phyloP scores from a whole-genome alignment of 352 stramenopile species.

The Phytophthora sansomeana region DNA sequence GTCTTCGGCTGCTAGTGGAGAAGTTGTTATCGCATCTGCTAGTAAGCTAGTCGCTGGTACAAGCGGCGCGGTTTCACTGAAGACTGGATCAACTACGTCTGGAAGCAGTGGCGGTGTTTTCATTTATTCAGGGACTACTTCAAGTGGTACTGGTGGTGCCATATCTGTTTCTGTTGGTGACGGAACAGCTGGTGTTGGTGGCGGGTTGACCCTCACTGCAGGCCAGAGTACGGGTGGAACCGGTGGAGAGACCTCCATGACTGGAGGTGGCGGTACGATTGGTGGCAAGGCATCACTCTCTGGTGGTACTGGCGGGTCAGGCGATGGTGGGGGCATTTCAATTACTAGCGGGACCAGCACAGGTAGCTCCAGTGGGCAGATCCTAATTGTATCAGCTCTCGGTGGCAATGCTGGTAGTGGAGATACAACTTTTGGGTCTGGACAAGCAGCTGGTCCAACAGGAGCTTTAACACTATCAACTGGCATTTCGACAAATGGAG shows the following conservation, averaged over 20 bases:
- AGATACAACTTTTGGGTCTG: constrained; percentile 32
- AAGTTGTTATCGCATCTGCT: constrained; percentile 42
- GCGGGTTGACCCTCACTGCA: constrained; percentile 27
- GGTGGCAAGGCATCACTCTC: constrained; percentile 47
- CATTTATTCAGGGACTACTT: constrained; percentile 41
- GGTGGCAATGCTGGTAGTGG: constrained; percentile 33
- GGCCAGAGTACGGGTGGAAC: constrained; percentile 38
- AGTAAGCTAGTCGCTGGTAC: constrained; percentile 37
- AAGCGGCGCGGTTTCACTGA: constrained; percentile 42
- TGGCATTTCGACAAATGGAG: constrained; percentile 36
- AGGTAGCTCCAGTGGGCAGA: constrained; percentile 30
- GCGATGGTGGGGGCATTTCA: constrained; percentile 47
- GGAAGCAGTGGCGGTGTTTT: constrained; percentile 45
- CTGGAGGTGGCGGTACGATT: constrained; percentile 37
- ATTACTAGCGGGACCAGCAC: constrained; percentile 52
- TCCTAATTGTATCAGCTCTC: constrained; percentile 30
- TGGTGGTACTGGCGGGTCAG: constrained; percentile 47
- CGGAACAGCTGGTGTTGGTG: constrained; percentile 34
- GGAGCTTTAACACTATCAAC: constrained; percentile 54
- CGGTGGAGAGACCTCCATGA: constrained; percentile 32
- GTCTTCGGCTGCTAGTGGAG: constrained; percentile 41
- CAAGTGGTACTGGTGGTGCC: constrained; percentile 35
- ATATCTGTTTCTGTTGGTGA: constrained; percentile 48
- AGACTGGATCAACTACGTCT: constrained; percentile 38
- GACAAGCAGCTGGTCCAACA: constrained; percentile 40